These are phyloP conservation scores for Phytophthora capsici DNA, from an alignment of 352 stramenopile species.

Conservation along the genomic window DNA sequence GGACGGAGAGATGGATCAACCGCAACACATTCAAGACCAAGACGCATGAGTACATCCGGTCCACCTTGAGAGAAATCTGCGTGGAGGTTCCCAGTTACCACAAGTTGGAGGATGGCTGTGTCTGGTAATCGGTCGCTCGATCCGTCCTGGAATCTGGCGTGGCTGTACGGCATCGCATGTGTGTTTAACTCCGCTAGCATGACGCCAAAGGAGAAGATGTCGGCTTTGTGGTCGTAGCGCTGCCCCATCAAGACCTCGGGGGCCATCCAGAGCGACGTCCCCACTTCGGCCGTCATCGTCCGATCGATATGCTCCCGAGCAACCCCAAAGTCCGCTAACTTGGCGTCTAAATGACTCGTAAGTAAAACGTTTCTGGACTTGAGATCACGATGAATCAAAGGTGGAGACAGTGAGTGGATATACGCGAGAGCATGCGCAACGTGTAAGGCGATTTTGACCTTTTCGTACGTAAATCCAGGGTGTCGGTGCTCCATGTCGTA, in stretches of 20 bases:
- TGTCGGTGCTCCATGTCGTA: not conserved
- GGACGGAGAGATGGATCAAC: conserved; percentile 21
- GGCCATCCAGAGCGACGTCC: conserved; percentile 41
- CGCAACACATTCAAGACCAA: conserved; percentile 21
- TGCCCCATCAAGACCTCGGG: conserved; percentile 48
- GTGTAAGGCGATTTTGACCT: not conserved
- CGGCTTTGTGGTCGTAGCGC: conserved; percentile 25
- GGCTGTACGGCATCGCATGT: conserved; percentile 28
- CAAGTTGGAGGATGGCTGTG: conserved; percentile 23
- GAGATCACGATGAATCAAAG: not conserved
- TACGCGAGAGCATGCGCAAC: not conserved
- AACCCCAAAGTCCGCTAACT: conserved; percentile 50
- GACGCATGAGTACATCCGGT: conserved; percentile 6
- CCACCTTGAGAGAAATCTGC: conserved; percentile 29
- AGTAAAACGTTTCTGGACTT: conserved; percentile 36
- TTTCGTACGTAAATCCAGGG: not conserved
- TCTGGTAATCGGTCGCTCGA: conserved; percentile 5
- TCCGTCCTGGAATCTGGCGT: conserved; percentile 6
- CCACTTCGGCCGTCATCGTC: conserved; percentile 42
- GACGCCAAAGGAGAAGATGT: conserved; percentile 35
- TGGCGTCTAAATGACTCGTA: conserved; percentile 30
- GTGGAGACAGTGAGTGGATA: not conserved
- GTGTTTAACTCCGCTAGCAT: conserved; percentile 39
- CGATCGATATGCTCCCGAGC: conserved; percentile 19
- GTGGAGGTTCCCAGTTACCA: conserved; percentile 27